These are phyloP conservation scores for Fusarium xyrophilum DNA, from an alignment of 2,329 filamentous ascomycete species.

Conservation along the genomic window DNA sequence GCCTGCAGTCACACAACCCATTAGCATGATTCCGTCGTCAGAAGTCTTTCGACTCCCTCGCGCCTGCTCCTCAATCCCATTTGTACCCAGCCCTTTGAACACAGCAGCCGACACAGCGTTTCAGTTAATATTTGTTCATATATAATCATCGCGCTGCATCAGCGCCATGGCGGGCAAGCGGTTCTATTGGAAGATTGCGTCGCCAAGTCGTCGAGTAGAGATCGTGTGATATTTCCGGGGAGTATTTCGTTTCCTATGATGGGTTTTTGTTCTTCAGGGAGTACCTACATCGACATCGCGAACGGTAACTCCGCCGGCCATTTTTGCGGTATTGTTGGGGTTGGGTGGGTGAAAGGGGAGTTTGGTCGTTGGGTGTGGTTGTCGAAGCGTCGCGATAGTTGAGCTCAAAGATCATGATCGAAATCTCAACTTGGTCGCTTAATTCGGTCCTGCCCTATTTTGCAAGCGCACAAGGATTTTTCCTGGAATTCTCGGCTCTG, in stretches of 20 bases:
- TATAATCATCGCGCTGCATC: constrained; percentile 28
- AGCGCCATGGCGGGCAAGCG: constrained; percentile 34
- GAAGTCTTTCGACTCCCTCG: constrained; percentile 76
- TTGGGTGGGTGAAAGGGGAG: constrained; percentile 29
- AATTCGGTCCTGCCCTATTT: constrained; percentile 54
- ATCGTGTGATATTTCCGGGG: neutral
- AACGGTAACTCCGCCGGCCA: constrained; percentile 80
- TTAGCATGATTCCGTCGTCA: constrained; percentile 78
- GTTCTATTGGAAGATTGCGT: constrained; percentile 42
- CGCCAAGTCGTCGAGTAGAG: constrained; percentile 40
- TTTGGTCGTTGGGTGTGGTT: constrained; percentile 45
- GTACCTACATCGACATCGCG: constrained; percentile 83
- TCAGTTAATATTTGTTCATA: constrained; percentile 5
- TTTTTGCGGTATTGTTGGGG: constrained; percentile 66
- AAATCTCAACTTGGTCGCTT: constrained; percentile 51
- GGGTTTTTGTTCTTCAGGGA: constrained; percentile 39
- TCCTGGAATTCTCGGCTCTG: neutral
- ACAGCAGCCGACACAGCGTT: constrained; percentile 34
- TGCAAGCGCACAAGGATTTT: neutral
- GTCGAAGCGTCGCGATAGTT: constrained; percentile 41
- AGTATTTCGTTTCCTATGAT: constrained; percentile 15
- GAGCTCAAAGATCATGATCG: constrained; percentile 14
- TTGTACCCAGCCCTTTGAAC: constrained; percentile 32
- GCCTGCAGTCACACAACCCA: constrained; percentile 66
- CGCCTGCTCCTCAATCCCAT: constrained; percentile 66